A percentile compares a stretch with the other conserved stretches of the same genome.
Evolutionary conservation across 768 basidiomycete genomes (phyloP).

Genomic region (Mycena latifolia): DNA sequence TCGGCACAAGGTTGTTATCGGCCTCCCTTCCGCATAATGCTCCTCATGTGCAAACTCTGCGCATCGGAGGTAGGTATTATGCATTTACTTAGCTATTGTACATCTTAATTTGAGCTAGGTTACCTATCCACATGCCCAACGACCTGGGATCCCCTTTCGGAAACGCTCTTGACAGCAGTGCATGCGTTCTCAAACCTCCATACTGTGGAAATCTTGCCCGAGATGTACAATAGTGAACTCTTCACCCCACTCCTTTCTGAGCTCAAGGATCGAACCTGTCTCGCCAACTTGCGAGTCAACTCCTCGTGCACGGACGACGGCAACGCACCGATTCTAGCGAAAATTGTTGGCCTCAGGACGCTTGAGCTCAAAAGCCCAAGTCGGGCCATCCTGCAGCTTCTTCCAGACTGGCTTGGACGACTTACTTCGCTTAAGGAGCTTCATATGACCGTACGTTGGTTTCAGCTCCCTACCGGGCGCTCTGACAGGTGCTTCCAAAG

Average conservation of each 20-base stretch:
- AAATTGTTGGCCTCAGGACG: slow-evolving; percentile 44
- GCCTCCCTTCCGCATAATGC: slow-evolving; percentile 56
- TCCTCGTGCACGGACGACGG: slow-evolving; percentile 49
- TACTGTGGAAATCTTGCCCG: slow-evolving; percentile 49
- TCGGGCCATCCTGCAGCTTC: slow-evolving; percentile 54
- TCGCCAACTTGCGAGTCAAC: slow-evolving; percentile 51
- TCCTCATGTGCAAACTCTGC: slow-evolving; percentile 53
- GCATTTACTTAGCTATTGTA: background rate
- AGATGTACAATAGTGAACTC: slow-evolving; percentile 48
- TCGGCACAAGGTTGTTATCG: slow-evolving; percentile 42
- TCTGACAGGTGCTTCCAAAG: slow-evolving; percentile 43
- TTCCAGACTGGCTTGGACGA: slow-evolving; percentile 46
- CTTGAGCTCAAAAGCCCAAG: slow-evolving; percentile 52
- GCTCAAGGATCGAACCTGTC: slow-evolving; percentile 32
- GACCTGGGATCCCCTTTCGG: slow-evolving; percentile 15
- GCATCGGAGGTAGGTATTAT: slow-evolving; percentile 56
- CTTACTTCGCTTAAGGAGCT: slow-evolving; percentile 41
- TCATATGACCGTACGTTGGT: slow-evolving; percentile 55
- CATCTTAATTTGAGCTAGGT: slow-evolving; percentile 25
- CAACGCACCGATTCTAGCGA: slow-evolving; percentile 44
- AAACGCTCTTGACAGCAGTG: slow-evolving; percentile 14
- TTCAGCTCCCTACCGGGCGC: background rate
- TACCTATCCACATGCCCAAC: slow-evolving; percentile 30
- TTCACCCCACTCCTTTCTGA: slow-evolving; percentile 45
- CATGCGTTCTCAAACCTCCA: slow-evolving; percentile 48